These are phyloP conservation scores for Paraconiothyrium brasiliense DNA, from an alignment of 2,329 filamentous ascomycete species.

Conservation along the genomic window DNA sequence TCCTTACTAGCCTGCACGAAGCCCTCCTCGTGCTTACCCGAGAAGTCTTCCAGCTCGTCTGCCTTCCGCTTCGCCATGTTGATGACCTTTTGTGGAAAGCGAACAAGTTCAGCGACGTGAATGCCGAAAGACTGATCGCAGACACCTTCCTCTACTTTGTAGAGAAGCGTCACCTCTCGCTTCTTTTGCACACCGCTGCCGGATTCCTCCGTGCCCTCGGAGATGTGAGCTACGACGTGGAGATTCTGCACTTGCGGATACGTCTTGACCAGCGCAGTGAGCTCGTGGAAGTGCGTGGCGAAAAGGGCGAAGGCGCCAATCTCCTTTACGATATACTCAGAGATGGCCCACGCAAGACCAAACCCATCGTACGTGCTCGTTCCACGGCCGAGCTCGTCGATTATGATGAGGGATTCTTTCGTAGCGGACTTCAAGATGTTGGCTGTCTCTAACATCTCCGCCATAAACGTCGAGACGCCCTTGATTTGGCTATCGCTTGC, in stretches of 20 bases:
- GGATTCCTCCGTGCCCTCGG: slow-evolving; percentile 60
- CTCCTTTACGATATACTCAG: slow-evolving; percentile 94
- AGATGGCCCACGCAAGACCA: slow-evolving; percentile 98
- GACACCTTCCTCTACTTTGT: slow-evolving; percentile 94
- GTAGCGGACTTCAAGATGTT: slow-evolving; percentile 98
- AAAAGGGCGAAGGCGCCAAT: slow-evolving; percentile 96
- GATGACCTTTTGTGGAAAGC: slow-evolving; percentile 96
- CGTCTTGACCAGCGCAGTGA: slow-evolving; percentile 88
- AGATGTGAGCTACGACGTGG: slow-evolving; percentile 94
- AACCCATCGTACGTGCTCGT: slow-evolving; percentile 99
- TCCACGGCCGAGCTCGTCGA: slow-evolving; percentile 94
- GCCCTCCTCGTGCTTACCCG: slow-evolving; percentile 73
- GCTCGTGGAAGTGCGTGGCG: slow-evolving; percentile 97
- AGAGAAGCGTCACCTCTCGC: slow-evolving; percentile 89
- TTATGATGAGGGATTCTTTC: slow-evolving; percentile 94
- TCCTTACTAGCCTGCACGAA: slow-evolving; percentile 67
- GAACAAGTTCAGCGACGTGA: slow-evolving; percentile 94
- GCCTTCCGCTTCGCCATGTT: slow-evolving; percentile 99
- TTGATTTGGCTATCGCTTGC: slow-evolving; percentile 97
- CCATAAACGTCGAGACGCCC: slow-evolving; percentile 99
- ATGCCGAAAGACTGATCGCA: slow-evolving; percentile 99
- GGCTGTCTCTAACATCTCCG: slow-evolving; percentile 98
- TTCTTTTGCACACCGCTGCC: slow-evolving; percentile 50
- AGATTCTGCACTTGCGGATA: slow-evolving; percentile 90
- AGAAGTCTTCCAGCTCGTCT: slow-evolving; percentile 97